Conservation (phyloP, 2,329 filamentous ascomycete species). For the Trichoderma arundinaceum region DNA sequence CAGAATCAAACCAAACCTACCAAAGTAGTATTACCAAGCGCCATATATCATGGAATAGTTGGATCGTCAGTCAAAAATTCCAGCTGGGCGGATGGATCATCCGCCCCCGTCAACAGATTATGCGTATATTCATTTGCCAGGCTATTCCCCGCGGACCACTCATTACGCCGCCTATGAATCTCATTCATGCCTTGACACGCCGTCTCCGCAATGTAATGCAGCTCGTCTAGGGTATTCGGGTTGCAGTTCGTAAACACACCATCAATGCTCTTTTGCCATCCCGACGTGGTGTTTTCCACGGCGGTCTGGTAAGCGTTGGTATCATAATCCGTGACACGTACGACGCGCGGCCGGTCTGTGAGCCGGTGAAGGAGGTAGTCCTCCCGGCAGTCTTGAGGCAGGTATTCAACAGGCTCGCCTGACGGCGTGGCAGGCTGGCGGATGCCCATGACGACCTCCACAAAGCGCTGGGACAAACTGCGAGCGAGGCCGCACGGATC, state of each 20-base stretch:
- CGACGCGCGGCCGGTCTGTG: conserved; percentile 37
- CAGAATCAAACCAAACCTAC: conserved; percentile 5
- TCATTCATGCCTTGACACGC: conserved; percentile 52
- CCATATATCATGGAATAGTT: background rate
- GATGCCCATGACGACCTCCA: conserved; percentile 52
- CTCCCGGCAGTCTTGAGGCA: conserved; percentile 39
- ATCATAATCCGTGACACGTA: conserved; percentile 45
- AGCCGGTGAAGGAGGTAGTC: conserved; percentile 40
- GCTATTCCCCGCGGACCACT: conserved; percentile 40
- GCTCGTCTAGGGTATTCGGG: conserved; percentile 50
- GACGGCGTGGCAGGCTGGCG: conserved; percentile 45
- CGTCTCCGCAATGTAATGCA: conserved; percentile 53
- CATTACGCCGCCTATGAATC: conserved; percentile 46
- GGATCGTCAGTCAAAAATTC: conserved; percentile 22
- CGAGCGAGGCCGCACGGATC: conserved; percentile 51
- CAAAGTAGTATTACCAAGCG: background rate
- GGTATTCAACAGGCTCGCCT: conserved; percentile 45
- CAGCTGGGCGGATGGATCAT: conserved; percentile 28
- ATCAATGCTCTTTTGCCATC: conserved; percentile 52
- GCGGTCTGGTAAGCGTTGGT: conserved; percentile 46
- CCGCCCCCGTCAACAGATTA: conserved; percentile 36
- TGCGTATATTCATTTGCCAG: conserved; percentile 44
- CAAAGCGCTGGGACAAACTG: conserved; percentile 53
- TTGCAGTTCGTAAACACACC: conserved; percentile 53
- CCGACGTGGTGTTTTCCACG: conserved; percentile 49